A percentile compares a stretch with the other conserved stretches of the same genome.
phyloP scores from a whole-genome alignment of 2,329 filamentous ascomycete genomes.

The Penicillium sp. region DNA sequence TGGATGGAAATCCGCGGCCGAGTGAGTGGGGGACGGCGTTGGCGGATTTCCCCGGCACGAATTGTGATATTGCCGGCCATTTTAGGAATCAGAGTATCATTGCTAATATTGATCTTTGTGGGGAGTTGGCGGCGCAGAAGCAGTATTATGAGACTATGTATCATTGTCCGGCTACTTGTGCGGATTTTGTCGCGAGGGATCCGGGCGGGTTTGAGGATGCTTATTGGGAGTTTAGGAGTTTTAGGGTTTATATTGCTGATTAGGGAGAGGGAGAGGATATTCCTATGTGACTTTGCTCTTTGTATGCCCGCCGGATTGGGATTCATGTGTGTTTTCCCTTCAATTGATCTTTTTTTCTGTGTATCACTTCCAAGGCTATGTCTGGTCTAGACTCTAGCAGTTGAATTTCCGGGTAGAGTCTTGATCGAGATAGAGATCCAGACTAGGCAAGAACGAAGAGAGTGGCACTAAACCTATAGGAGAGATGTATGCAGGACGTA shows the following conservation, averaged over 20 bases:
- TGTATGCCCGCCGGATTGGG: not conserved
- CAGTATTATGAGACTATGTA: slow-evolving; percentile 35
- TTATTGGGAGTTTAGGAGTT: slow-evolving; percentile 63
- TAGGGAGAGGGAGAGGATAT: not conserved
- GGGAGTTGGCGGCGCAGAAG: slow-evolving; percentile 47
- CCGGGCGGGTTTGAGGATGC: slow-evolving; percentile 55
- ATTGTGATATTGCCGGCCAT: slow-evolving; percentile 57
- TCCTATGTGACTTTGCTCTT: not conserved
- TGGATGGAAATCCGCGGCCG: slow-evolving; percentile 53
- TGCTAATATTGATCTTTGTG: slow-evolving; percentile 64
- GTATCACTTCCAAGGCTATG: no score
- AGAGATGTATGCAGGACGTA: no score
- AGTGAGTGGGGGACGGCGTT: slow-evolving; percentile 59
- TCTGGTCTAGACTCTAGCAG: no score
- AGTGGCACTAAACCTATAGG: no score
- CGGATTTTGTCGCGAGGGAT: slow-evolving; percentile 56
- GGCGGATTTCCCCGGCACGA: slow-evolving; percentile 63
- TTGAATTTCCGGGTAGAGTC: no score
- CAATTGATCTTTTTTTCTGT: no score
- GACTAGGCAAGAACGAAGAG: no score
- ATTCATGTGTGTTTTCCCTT: no score
- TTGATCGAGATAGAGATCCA: no score
- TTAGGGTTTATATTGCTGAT: slow-evolving; percentile 54
- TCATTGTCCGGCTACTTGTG: slow-evolving; percentile 53
- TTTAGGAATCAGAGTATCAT: slow-evolving; percentile 65